phyloP scores from a whole-genome alignment of 2,329 filamentous ascomycete species.

The Geosmithia morbida region DNA sequence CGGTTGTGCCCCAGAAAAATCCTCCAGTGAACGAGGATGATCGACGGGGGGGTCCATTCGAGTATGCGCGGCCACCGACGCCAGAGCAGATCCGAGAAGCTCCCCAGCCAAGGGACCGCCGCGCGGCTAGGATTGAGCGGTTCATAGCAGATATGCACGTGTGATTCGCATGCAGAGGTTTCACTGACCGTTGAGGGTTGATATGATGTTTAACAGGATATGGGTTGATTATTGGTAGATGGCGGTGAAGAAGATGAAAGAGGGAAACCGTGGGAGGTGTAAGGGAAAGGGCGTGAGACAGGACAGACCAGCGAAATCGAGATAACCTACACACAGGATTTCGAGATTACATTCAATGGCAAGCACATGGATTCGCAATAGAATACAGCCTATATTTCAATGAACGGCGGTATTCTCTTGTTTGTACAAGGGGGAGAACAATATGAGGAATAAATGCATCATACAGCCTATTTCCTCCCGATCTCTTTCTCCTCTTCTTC shows the following conservation, averaged over 20 bases:
- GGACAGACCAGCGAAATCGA: not conserved
- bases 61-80: not conserved
- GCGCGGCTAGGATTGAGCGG: not conserved
- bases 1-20: not conserved
- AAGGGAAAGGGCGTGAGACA: not conserved
- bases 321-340: not conserved
- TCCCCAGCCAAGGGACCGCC: not conserved
- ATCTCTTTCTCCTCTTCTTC: constrained; percentile 33
- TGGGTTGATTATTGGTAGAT: not conserved
- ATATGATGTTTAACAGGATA: not conserved
- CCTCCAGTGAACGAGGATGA: not conserved
- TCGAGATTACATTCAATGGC: not conserved
- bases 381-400: not conserved
- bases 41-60: not conserved
- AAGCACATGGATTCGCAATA: not conserved
- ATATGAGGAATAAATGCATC: not conserved
- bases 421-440: not conserved
- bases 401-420: not conserved
- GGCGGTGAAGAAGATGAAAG: not conserved
- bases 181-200: not conserved
- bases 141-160: not conserved
- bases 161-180: not conserved
- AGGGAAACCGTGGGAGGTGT: not conserved
- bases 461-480: constrained; percentile 4
- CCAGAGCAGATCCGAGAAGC: not conserved